Evolutionary conservation across 2,329 filamentous ascomycete species (phyloP), one percentile per base, ranked within the genome.

Genomic region (Calonectria ilicicola): DNA sequence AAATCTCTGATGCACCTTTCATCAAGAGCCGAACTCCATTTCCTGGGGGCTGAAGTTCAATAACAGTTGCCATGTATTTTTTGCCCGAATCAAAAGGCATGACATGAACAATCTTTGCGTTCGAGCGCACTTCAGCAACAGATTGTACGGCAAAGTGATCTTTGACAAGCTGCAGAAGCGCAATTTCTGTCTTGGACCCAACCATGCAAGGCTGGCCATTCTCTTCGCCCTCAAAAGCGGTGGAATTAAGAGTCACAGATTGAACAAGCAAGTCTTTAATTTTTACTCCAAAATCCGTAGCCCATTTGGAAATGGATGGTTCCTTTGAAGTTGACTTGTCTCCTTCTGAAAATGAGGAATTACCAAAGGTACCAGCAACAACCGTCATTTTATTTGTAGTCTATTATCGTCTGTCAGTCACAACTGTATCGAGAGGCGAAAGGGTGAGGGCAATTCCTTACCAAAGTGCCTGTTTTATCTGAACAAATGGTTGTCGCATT

Each of bases 401-500:
- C 76, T 78, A 63, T 35, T 35, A 19, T 40, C 12, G n/a, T 46
- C 65, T 92, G 17, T 32, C 17, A 35, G 2, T 10, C 6, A 5
- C 10, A 2, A 46, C 32, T 15, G 19, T 19, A 10, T 15, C 26
- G n/a, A 6, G 4, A 6, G 21, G 19, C 14, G 0, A 38, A 8
- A 14, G 19, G 5, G 8, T 10, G 6, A 15, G n/a, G n/a, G n/a
- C 15, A 40, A 38, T 32, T n/a, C 46, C 44, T 44, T 27, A 51
- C 65, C 38, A 83, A 65, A 15, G 81, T 82, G 5, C 81, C 81
- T 0, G 81, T 82, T 72, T 82, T 82, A 65, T 94, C 94, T 2
- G 93, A 95, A 83, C 94, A 96, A 58, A 96, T 92, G 0, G 92
- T 93, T 1, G 90, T 92, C 1, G 90, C 90, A 76, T 93, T 93